Evolutionary conservation across 495 filamentous ascomycete genomes (phyloP), one percentile per base, ranked within the genome.

Genomic region (Podospora conica): DNA sequence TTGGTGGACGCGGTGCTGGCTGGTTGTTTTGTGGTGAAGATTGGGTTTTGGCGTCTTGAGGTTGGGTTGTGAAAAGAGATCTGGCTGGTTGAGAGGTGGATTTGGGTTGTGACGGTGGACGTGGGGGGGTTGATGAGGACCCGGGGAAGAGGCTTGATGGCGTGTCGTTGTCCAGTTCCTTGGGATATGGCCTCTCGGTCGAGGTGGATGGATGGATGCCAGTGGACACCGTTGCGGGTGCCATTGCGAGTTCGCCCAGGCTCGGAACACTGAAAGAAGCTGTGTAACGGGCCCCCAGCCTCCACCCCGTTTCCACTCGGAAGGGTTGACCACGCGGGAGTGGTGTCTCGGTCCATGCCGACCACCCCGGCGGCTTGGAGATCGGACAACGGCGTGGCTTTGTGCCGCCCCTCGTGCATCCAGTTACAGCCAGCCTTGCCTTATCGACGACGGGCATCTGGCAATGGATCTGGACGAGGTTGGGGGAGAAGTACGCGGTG

Each of bases 301-400:
- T 48, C 40, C 40, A 9, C 6, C 40, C 40, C 40, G 40, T 48
- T 48, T 48, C 40, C 15, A 48, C 40, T 48, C 40, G 40, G 40
- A 48, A 48, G 18, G 40, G 6, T 7, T 48, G 40, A n/a, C 40
- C 40, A n/a, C 18, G 40, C 40, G 40, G 40, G 40, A 48, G 40
- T n/a, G 57, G 57, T 59, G 57, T 59, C 57, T 59, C 57, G 57
- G 57, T 27, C 57, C 27, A 22, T 21, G 22, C 57, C 57, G 57
- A 56, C 21, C 55, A 56, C 25, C 57, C 57, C 57, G 18, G 27
- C 15, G 25, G 57, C n/a, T 59, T 29, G 57, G 57, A 29, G 27
- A 59, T 29, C 25, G 21, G 20, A 22, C 22, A 59, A 59, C 57
- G 57, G 57, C 25, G 57, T 59, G 57, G 15, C 57, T 9, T 59